phyloP scores from a whole-genome alignment of 495 filamentous ascomycete species.

The Tuber umbilicatum region DNA sequence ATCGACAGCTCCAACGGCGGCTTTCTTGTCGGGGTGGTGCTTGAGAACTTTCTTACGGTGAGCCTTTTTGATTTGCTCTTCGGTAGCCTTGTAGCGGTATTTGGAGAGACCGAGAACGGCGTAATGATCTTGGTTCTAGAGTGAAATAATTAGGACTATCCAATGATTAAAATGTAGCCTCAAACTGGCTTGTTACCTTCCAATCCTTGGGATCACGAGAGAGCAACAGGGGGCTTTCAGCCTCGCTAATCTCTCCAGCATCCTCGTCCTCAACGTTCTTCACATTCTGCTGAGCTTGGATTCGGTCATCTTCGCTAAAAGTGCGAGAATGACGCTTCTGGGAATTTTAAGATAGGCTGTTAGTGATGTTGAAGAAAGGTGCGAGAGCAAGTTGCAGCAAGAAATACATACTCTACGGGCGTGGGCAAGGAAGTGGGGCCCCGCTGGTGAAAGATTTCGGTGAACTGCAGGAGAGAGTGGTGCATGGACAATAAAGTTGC shows the following conservation, averaged over 20 bases:
- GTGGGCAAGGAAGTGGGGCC: conserved; percentile 95
- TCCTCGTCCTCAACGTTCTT: conserved; percentile 95
- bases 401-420: conserved; percentile 66
- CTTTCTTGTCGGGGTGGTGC: conserved; percentile 98
- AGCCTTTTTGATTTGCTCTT: conserved; percentile 96
- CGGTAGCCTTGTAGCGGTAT: conserved; percentile 84
- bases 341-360: conserved; percentile 27
- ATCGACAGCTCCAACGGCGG: conserved; percentile 75
- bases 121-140: conserved; percentile 91
- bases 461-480: conserved; percentile 37
- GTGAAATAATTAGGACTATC: conserved; percentile 38
- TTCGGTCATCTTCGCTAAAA: conserved; percentile 96
- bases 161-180: background rate
- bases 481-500: conserved; percentile 69
- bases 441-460: conserved; percentile 73
- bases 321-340: conserved; percentile 89
- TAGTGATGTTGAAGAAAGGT: conserved; percentile 25
- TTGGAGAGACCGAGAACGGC: conserved; percentile 88
- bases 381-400: conserved; percentile 20
- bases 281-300: conserved; percentile 86
- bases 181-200: conserved; percentile 60
- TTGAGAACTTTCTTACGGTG: conserved; percentile 99
- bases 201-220: conserved; percentile 94
- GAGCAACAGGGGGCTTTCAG: conserved; percentile 85
- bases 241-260: conserved; percentile 80